phyloP scores from a whole-genome alignment of 257 asterid species.

The Solanum chiquidenum region DNA sequence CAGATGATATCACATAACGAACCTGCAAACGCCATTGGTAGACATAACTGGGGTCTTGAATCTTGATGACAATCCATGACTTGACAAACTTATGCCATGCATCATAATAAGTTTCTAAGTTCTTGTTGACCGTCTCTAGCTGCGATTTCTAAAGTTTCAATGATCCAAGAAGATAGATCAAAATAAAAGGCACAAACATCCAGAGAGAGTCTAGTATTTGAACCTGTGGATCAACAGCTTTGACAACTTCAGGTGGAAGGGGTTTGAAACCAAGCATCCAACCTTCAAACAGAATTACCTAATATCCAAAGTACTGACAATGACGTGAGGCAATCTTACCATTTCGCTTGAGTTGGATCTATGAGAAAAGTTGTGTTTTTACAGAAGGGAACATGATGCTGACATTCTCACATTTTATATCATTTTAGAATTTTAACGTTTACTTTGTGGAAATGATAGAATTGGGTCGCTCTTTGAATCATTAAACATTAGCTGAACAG shows the following conservation, averaged over 20 bases:
- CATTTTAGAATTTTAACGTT: neutral
- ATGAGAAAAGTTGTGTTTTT: neutral
- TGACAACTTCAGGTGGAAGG: slow-evolving; percentile 55
- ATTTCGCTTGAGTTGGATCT: neutral
- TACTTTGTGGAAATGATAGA: neutral
- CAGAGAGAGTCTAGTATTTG: neutral
- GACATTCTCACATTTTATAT: neutral
- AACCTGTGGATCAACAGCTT: slow-evolving; percentile 92
- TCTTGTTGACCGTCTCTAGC: slow-evolving; percentile 78
- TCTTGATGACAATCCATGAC: slow-evolving; percentile 92
- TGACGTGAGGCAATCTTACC: neutral
- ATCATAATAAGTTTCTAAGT: slow-evolving; percentile 69
- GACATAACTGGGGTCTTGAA: slow-evolving; percentile 74
- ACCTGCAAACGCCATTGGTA: slow-evolving; percentile 96
- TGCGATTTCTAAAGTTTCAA: slow-evolving; percentile 18
- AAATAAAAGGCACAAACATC: neutral
- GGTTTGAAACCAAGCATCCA: slow-evolving; percentile 99
- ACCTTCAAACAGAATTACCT: slow-evolving; percentile 93
- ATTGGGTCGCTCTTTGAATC: neutral
- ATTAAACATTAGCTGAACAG: neutral
- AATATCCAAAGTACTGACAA: slow-evolving; percentile 7
- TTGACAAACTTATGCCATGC: slow-evolving; percentile 88
- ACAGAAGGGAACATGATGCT: neutral
- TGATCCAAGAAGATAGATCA: neutral
- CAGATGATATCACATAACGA: neutral